Base-by-base conservation (phyloP, 495 filamentous ascomycete genomes). In the Trichocladium antarcticum region DNA sequence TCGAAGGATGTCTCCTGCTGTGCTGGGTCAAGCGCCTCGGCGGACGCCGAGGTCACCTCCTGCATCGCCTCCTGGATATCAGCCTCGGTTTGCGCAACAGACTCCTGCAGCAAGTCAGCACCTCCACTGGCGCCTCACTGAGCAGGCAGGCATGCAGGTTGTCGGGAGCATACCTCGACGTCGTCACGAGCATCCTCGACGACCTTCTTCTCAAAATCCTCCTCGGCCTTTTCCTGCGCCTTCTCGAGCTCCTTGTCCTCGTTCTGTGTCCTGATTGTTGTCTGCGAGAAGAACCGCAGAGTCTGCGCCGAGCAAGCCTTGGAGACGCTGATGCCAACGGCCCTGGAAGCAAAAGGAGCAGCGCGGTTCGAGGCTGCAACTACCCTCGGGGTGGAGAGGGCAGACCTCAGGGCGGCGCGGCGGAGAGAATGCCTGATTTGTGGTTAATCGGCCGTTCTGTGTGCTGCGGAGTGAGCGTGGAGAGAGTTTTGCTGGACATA, bases 361-460 rank as follows among this genome's bases (percentile, higher is more conserved):
- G 60, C 49, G 49, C 58, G 73, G 29, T 72, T 60, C 50, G 69
- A 69, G 14, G 64, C 55, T 43, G 75, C 48, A 32, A 72, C 56
- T 20, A 70, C 61, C 29, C 67, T 61, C 20, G 77, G 67, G 10
- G 72, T 66, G 37, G 76, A 67, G 36, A 74, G 65, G 51, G 76
- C 66, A 24, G 80, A 74, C 47, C 80, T 73, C 39, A 76, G 65
- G 56, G 76, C 74, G 41, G 72, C 73, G 55, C 75, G 74, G 47
- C 78, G 76, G 53, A 81, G 55, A 47, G 69, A 67, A 65, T 74
- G 71, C 77, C 75, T 80, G 47, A 3, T 5, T 20, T 4, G 11
- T 27, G 8, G 17, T 53, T 41, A 53, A 21, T 37, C 9, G 28
- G 5, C 11, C 16, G 35, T 11, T 17, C 48, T 6, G 19, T 14